Evolutionary conservation across 345 rosid genomes (phyloP).

Genomic region (Nephelium lappaceum): DNA sequence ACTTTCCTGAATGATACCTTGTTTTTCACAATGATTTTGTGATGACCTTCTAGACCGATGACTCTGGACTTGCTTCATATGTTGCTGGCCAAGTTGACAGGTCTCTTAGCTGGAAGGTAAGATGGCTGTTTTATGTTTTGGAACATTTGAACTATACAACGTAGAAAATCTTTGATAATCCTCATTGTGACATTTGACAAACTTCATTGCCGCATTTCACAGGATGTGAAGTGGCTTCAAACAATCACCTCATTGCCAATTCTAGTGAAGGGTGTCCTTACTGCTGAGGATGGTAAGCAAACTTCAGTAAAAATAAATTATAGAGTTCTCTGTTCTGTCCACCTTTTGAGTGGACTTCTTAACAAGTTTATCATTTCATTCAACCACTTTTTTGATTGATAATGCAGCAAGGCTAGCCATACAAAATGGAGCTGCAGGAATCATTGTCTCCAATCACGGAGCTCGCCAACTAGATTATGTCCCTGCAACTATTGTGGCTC

Average conservation of each 20-base stretch:
- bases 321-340: background rate
- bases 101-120: constrained; percentile 92
- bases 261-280: constrained; percentile 88
- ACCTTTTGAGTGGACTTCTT: background rate
- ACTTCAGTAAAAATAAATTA: constrained; percentile 10
- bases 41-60: constrained; percentile 55
- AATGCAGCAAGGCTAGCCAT: constrained; percentile 70
- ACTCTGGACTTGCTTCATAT: constrained; percentile 94
- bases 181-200: background rate
- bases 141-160: background rate
- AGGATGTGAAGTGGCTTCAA: constrained; percentile 94
- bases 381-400: background rate
- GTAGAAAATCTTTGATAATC: background rate
- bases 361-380: background rate
- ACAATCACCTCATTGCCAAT: constrained; percentile 90
- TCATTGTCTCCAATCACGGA: constrained; percentile 92
- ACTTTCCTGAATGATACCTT: background rate
- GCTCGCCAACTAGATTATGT: constrained; percentile 95
- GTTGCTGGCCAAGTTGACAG: constrained; percentile 82
- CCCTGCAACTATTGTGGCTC: constrained; percentile 80
- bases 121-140: background rate
- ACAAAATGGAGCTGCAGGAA: constrained; percentile 84
- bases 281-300: constrained; percentile 84
- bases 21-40: background rate
- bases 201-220: constrained; percentile 12